A percentile compares a stretch with the other conserved stretches of the same genome.
phyloP scores from a whole-genome alignment of 2,329 filamentous ascomycete genomes.

The Dactylellina parvicollis region DNA sequence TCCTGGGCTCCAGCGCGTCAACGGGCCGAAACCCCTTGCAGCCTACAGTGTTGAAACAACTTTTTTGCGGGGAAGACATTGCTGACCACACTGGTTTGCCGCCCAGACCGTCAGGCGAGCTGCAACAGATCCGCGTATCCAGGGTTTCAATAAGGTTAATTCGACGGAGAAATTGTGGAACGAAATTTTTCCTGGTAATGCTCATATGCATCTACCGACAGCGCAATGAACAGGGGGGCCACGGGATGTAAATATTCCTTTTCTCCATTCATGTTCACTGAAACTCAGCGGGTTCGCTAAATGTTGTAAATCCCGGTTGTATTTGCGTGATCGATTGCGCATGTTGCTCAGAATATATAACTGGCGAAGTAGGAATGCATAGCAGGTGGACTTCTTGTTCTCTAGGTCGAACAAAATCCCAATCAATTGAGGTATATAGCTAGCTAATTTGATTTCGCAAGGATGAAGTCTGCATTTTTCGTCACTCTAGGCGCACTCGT shows the following conservation, averaged over 20 bases:
- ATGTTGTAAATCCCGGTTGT: conserved; percentile 12
- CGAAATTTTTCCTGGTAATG: neutral
- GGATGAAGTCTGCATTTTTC: conserved; percentile 12
- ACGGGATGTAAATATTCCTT: conserved; percentile 36
- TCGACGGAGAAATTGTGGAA: conserved; percentile 47
- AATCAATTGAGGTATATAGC: neutral
- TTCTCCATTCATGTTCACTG: neutral
- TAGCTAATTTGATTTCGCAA: neutral
- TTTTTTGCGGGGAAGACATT: conserved; percentile 21
- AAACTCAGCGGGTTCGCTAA: too few relatives aligned
- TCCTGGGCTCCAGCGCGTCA: conserved; percentile 11
- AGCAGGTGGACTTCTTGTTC: neutral
- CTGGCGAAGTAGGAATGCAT: neutral
- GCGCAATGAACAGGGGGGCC: conserved; percentile 12
- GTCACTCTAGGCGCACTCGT: conserved; percentile 17
- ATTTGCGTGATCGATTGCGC: neutral
- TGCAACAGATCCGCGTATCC: too few relatives aligned
- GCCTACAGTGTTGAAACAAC: conserved; percentile 9
- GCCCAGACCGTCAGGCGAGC: neutral
- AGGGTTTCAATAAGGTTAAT: conserved; percentile 8
- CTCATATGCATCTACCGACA: too few relatives aligned
- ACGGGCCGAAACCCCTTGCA: conserved; percentile 38
- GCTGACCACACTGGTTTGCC: neutral
- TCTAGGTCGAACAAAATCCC: too few relatives aligned
- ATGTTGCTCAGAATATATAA: conserved; percentile 20